Evolutionary conservation across 352 stramenopile species (phyloP), one percentile per base, ranked within the genome.

Genomic region (Achlya hypogyna): DNA sequence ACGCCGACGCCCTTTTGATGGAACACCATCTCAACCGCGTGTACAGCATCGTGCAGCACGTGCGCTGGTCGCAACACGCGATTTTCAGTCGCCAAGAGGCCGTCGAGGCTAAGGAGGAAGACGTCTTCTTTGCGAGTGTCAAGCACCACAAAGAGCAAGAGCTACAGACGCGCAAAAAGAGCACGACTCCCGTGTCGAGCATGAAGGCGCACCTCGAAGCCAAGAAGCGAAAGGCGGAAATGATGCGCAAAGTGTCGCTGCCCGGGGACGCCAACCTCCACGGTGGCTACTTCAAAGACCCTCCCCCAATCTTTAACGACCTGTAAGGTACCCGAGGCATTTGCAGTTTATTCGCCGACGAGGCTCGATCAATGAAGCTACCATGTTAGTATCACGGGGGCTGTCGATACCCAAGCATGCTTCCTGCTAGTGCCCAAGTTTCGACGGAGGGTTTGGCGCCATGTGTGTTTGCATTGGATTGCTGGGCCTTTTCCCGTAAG

Each of bases 1-100:
- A 89, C 69, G 82, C 84, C 0, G 84, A 93, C 28, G 77, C 80
- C 28, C 71, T 89, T n/a, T 82, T 81, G 60, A 91, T 91, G 38
- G 76, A 77, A 23, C 75, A 74, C 40, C 78, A 91, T 34, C 82
- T 93, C 31, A 79, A 93, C 63, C 75, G 84, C 23, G 82, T 79
- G 22, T 93, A 86, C 71, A 87, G 86, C 40, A 75, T 83, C 32
- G 80, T 76, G 0, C 67, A 88, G 31, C 81, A 78, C 53, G 89
- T 80, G 20, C 88, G 88, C 54, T 54, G 80, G 53, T 73, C 74
- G 18, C 84, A 89, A 31, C 69, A 79, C 12, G 78, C 87, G 58
- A 74, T 91, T 16, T 73, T 79, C 31, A 53, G 53, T 9, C 70
- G 62, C 20, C 70, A 75, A 1, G 63, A 63, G 6, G 28, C 71